These are phyloP conservation scores for Chlorophyllum brunneum DNA, from an alignment of 768 basidiomycete genomes.

Conservation along the genomic window DNA sequence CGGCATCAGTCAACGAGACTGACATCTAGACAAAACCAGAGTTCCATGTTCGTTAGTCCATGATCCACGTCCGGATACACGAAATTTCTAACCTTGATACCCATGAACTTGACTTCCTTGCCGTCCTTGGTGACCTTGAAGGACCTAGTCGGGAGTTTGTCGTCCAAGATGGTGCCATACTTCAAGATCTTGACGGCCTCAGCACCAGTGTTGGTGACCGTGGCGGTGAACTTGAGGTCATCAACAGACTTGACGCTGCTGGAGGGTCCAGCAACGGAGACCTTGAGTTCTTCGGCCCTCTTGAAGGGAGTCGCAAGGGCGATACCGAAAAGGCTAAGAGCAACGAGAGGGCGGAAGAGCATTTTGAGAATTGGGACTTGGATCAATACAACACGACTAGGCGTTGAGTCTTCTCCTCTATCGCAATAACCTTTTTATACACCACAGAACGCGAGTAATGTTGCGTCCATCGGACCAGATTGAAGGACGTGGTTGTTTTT, in stretches of 20 bases:
- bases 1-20: conserved; percentile 31
- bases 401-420: background rate
- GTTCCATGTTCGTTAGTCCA: background rate
- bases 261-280: conserved; percentile 26
- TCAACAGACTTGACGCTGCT: conserved; percentile 31
- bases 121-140: conserved; percentile 40
- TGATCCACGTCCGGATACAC: background rate
- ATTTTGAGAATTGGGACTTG: conserved; percentile 14
- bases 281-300: conserved; percentile 27
- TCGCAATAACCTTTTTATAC: conserved; percentile 1
- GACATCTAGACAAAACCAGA: conserved; percentile 24
- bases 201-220: conserved; percentile 37
- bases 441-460: no score
- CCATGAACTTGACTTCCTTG: conserved; percentile 35
- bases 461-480: no score
- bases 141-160: conserved; percentile 37
- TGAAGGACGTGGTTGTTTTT: background rate
- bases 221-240: conserved; percentile 36
- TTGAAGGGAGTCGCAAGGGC: conserved; percentile 30
- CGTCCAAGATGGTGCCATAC: conserved; percentile 44
- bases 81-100: conserved; percentile 32
- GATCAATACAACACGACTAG: background rate
- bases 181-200: conserved; percentile 40
- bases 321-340: conserved; percentile 23
- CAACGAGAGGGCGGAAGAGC: conserved; percentile 25